Evolutionary conservation across 2,329 filamentous ascomycete genomes (phyloP), one percentile per base, ranked within the genome.

Genomic region (Didymella glomerata): DNA sequence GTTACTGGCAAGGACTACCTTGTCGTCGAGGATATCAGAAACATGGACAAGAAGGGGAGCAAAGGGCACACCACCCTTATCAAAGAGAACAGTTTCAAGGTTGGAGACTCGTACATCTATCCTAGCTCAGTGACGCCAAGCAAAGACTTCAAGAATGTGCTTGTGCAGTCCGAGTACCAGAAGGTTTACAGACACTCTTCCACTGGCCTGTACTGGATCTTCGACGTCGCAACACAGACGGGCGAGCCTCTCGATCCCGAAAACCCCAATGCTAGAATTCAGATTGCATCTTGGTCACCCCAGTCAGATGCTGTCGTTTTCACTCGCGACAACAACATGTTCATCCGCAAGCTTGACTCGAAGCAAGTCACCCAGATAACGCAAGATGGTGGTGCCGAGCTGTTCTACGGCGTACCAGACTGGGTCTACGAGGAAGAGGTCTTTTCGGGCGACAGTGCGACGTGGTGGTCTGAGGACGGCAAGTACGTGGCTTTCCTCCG

Each of bases 371-470:
- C 85, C 5, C 87, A 90, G 62, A 90, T 99, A 68, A 98, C 95
- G 1, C 87, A 83, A 53, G 94, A 99, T 73, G 95, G 96, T 13
- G 92, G 94, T 0, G 82, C 88, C 0, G 88, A 98, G 68, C 87
- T 95, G 60, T 99, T 99, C 78, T 97, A 99, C 70, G 95, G 95
- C 18, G 87, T 97, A 20, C 95, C 95, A 0, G 96, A 99, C 76
- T 99, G 95, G 95, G 95, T 98, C 0, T 97, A 96, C 70, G 92
- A 96, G 73, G 88, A 90, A 69, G 92, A 96, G 76, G 92, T 96
- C 3, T 91, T 98, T 62, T 77, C 82, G 14, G 89, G 86, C 1
- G 90, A 91, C 67, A 92, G 86, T 61, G 94, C 91, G 5, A 96
- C 93, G 1, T 99, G 96, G 95, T 99, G 93, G 93, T 94, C 92